Base-by-base conservation (phyloP, 331 rosid species). In the Saraca asoca region DNA sequence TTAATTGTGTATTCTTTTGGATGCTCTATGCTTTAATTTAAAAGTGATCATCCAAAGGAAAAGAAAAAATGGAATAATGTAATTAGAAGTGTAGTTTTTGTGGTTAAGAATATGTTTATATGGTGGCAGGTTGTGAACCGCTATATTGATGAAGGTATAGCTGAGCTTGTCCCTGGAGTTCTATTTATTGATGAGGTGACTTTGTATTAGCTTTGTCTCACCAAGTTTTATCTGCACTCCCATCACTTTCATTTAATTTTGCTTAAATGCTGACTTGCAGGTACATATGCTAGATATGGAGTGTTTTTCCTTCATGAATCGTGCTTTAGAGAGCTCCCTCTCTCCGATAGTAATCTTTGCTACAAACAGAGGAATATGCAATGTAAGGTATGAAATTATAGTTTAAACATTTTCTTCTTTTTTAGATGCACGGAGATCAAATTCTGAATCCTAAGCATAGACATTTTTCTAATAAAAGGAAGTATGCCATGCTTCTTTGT, bases 221-320 rank as follows among this genome's bases (percentile, higher is more conserved):
- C 20, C 13, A 17, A 37, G 53, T 62, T 57, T 14, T 52, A n/a
- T 42, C 29, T 60, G 53, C 51, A 54, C 20, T 51, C 39, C 7
- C 67, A 10, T 69, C 54, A 58, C 51, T 12, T 46, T n/a, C 6
- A 53, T 34, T 37, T 14, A 20, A 39, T 37, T 4, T 58, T 52
- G 14, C 18, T 12, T 34, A 37, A 53, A 60, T 79, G 68, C 38
- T 60, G 31, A 66, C 54, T 57, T 65, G 44, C 88, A 93, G 98
- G 98, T 93, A 77, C 96, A 93, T 75, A 93, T 93, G 96, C 85
- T 93, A 75, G 98, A 93, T 66, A 89, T 93, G 98, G 98, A 93
- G 78, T 87, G 98, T 70, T 93, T 93, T 87, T 93, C 98, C 0
- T 93, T 89, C 79, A 35, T 93, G 80, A 93, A 89, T 69, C 90